Evolutionary conservation across 257 asterid species (phyloP).

Genomic region (Echites panduratus): DNA sequence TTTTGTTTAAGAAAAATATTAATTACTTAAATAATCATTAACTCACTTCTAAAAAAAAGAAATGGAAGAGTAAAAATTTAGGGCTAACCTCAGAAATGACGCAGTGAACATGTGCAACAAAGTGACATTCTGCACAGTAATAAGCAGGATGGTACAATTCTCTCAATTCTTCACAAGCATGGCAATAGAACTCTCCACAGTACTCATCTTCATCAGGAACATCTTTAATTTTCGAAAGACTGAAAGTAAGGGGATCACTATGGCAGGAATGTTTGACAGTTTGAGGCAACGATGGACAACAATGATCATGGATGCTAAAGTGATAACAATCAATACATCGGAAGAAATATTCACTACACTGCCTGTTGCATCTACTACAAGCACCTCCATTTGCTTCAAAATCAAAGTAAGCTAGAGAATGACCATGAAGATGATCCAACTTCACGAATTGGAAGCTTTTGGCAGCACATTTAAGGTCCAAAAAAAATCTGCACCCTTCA

Average conservation of each 20-base stretch:
- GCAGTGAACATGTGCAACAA: conserved; percentile 9
- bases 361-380: background rate
- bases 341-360: background rate
- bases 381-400: background rate
- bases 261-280: conserved; percentile 4
- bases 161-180: conserved; percentile 1
- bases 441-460: background rate
- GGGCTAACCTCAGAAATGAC: conserved; percentile 7
- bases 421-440: background rate
- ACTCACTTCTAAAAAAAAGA: too few species aligned
- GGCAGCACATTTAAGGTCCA: background rate
- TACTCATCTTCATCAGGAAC: background rate
- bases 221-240: background rate
- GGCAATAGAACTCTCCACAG: background rate
- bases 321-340: background rate
- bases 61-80: too few species aligned
- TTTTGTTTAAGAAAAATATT: too few species aligned
- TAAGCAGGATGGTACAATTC: conserved; percentile 1
- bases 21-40: too few species aligned
- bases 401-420: conserved; percentile 4
- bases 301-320: background rate
- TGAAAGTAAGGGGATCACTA: background rate
- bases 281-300: background rate
- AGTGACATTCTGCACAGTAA: conserved; percentile 7
- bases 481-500: background rate